Evolutionary conservation across 208 protist genomes (phyloP), one percentile per base, ranked within the genome.

Genomic region (Trypanosoma boissoni): DNA sequence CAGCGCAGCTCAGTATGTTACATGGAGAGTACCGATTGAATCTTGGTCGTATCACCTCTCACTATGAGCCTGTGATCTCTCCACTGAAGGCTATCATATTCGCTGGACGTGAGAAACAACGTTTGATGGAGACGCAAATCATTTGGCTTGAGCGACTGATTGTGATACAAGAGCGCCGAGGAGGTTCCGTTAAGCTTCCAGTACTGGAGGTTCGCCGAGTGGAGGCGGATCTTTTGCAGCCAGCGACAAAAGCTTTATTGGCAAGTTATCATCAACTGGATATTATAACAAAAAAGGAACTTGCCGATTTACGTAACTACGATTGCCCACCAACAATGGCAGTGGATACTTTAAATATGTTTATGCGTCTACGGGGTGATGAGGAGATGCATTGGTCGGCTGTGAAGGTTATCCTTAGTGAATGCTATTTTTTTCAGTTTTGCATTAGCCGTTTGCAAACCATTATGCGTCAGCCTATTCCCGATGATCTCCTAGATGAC

Each of bases 341-440:
- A 0, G 64, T 92, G n/a, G 58, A 31, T 1, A 92, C 86, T 31
- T 86, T 92, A 74, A 39, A 56, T 44, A 76, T 88, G 63, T 71
- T 78, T 20, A 74, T 90, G 77, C 31, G 34, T 20, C 62, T 92
- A 31, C 86, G 86, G 5, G 82, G 78, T 1, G 73, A 80, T 6
- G 68, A 76, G 42, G 69, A 76, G 10, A 51, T 48, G 12, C 12
- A 45, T 36, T 92, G 86, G 83, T 39, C 28, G 1, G 74, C 67
- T 1, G 72, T 82, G 23, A 69, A 86, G 65, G 82, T 92, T 31
- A 56, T 90, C 8, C 64, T 92, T 36, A 93, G 77, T 43, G 51
- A 77, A 57, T 87, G 66, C 51, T 90, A 93, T 59, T 88, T 88
- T 53, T 74, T 74, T 39, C 66, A 74, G 14, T 93, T 90, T 57